phyloP scores from a whole-genome alignment of 805 yeast genomes.

The Starmera dryadoides region DNA sequence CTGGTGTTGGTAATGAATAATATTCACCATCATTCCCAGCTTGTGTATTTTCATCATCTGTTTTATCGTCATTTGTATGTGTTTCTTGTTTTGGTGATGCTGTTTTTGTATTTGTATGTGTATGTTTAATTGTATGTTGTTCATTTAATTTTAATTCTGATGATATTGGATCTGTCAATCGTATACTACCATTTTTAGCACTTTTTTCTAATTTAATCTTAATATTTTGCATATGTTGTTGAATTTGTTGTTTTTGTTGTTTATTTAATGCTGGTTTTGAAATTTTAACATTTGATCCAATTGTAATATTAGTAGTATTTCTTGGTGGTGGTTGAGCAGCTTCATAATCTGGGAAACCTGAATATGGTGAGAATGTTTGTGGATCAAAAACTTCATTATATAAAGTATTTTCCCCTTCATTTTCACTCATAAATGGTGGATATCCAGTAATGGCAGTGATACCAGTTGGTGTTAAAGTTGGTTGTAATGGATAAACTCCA shows the following conservation, averaged over 20 bases:
- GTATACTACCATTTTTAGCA: no score
- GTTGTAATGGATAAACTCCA: neutral
- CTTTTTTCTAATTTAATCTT: no score
- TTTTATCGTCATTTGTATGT: neutral
- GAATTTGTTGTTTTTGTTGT: neutral
- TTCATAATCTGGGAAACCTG: slow-evolving; percentile 14
- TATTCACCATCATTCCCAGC: slow-evolving; percentile 5
- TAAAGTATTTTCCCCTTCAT: slow-evolving; percentile 6
- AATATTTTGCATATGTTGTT: no score
- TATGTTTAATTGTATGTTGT: no score
- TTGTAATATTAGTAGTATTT: neutral
- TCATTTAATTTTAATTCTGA: no score
- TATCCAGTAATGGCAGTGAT: no score
- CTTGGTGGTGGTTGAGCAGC: slow-evolving; percentile 18
- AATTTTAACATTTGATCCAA: slow-evolving; percentile 2
- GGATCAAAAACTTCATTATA: slow-evolving; percentile 6
- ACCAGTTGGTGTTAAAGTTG: no score
- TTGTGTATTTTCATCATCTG: neutral
- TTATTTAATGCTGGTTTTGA: slow-evolving; percentile 3
- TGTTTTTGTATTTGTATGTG: no score
- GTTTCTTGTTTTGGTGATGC: no score
- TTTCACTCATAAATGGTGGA: slow-evolving; percentile 1
- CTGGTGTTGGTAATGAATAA: slow-evolving; percentile 20
- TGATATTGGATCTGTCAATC: no score
- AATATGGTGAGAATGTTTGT: slow-evolving; percentile 12